Conservation (phyloP, 2,329 filamentous ascomycete genomes). For the Claviceps spartinae region DNA sequence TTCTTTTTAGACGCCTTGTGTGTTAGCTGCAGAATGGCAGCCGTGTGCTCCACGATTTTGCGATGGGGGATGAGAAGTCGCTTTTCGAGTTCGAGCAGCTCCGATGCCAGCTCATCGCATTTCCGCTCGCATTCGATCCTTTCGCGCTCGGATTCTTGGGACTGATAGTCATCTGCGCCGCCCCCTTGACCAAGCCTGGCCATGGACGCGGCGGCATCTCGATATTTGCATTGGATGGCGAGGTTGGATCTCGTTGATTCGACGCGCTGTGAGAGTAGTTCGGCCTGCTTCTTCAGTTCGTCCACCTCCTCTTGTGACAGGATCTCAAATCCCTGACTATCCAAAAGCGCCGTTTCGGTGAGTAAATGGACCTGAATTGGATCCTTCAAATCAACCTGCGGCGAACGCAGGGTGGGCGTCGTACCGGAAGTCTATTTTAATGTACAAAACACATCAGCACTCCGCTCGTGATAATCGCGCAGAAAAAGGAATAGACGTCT, state of each 20-base stretch:
- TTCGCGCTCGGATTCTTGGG: constrained; percentile 57
- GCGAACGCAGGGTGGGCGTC: constrained; percentile 20
- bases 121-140: constrained; percentile 60
- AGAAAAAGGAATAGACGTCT: neutral
- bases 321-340: constrained; percentile 75
- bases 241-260: constrained; percentile 73
- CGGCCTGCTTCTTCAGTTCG: constrained; percentile 74
- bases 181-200: constrained; percentile 45
- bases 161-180: constrained; percentile 32
- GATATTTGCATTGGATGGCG: constrained; percentile 81
- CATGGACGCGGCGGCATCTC: constrained; percentile 82
- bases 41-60: constrained; percentile 75
- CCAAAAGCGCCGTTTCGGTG: constrained; percentile 82
- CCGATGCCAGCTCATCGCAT: constrained; percentile 72
- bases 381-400: constrained; percentile 50
- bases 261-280: constrained; percentile 59
- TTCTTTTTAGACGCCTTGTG: constrained; percentile 60
- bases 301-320: constrained; percentile 88
- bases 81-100: constrained; percentile 70
- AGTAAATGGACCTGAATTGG: constrained; percentile 79
- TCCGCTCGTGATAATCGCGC: neutral
- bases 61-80: constrained; percentile 60
- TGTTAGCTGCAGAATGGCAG: constrained; percentile 80
- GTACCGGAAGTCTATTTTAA: neutral
- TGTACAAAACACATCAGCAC: neutral